Evolutionary conservation across 208 protist species (phyloP).

Genomic region (Phytomonas sp.): DNA sequence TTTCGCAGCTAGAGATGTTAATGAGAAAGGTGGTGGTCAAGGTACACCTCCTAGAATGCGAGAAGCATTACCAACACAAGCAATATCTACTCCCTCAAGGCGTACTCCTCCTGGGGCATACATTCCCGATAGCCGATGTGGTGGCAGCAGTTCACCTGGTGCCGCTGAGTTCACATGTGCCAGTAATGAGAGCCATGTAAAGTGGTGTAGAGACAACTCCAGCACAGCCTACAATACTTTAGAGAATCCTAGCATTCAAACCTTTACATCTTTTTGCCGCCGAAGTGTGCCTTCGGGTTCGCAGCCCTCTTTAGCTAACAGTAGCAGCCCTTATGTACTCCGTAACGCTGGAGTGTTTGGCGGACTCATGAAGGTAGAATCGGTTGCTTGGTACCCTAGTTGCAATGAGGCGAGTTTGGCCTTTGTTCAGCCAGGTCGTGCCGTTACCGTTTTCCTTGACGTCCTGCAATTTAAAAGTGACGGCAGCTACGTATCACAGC

Average conservation of each 20-base stretch:
- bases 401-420: conserved; percentile 56
- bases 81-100: not conserved
- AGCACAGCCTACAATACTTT: not conserved
- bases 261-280: not conserved
- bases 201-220: not conserved
- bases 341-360: conserved; percentile 49
- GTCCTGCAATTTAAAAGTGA: conserved; percentile 49
- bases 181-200: not conserved
- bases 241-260: not conserved
- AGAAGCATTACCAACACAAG: conserved; percentile 16
- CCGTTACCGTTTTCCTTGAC: conserved; percentile 74
- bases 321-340: conserved; percentile 25
- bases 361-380: conserved; percentile 61
- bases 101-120: not conserved
- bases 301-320: not conserved
- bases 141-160: not conserved
- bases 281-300: not conserved
- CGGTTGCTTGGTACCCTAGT: conserved; percentile 68
- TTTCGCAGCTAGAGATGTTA: not conserved
- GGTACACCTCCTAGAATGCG: conserved; percentile 7
- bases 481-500: conserved; percentile 50
- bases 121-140: not conserved
- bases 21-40: conserved; percentile 6
- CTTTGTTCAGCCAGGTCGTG: conserved; percentile 57
- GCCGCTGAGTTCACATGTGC: not conserved